Base-by-base conservation (phyloP, 345 rosid species). In the Eutrema heterophyllum region DNA sequence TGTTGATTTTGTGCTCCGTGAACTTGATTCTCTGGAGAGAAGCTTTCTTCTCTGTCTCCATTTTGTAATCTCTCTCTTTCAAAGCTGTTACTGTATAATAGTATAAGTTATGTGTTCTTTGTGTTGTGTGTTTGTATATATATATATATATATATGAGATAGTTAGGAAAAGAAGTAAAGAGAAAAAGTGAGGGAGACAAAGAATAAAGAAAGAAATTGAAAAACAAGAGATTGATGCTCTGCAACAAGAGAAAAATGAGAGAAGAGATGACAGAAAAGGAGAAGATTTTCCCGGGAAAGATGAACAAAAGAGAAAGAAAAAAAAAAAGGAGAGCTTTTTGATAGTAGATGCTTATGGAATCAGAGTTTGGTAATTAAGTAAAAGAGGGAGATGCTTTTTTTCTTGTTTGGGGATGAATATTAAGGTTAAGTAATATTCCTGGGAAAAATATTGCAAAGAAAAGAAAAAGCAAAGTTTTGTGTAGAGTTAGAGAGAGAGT, bases 1-100 rank as follows among this genome's bases (percentile, higher is more conserved):
- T 78, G 41, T 81, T 84, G 18, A 9, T 73, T 50, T 30, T 64
- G 75, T 82, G 89, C 55, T 87, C 86, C 7, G 80, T 82, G 66
- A 76, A 83, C 78, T 87, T 87, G 45, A 81, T 21, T 30, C 33
- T 30, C 33, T 30, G 6, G 33, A 5, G 41, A 21, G 58, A 21
- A 16, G 48, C 33, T 53, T 36, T 67, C 29, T 8, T 75, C 43
- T 79, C 81, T 85, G 79, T 81, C 69, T 67, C 71, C 68, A 36
- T 30, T 27, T 15, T 5, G 69, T 10, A 9, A 10, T 54, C 29
- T 39, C 30, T 57, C 5, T 57, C 44, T 32, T 21, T 69, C 52
- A 33, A 30, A 33, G 56, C 70, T 68, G 76, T 81, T 77, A 67
- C 72, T 68, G 81, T 69, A 68, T n/a, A n/a, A 3, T 76, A 69